These are phyloP conservation scores for Colletotrichum chrysophilum DNA, from an alignment of 2,329 filamentous ascomycete species.

Conservation along the genomic window DNA sequence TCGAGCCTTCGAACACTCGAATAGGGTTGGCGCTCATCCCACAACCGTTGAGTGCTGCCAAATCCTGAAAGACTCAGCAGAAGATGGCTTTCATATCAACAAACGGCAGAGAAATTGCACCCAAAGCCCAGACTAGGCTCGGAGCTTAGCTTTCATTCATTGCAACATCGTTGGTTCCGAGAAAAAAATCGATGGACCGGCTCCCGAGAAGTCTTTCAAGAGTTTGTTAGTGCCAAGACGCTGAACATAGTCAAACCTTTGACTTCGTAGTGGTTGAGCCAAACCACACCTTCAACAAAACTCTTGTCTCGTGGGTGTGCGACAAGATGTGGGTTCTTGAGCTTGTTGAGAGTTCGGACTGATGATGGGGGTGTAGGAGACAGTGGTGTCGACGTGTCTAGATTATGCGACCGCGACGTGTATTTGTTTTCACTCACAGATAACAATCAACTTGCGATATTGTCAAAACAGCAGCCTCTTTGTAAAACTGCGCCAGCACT, in stretches of 20 bases:
- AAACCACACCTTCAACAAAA: background rate
- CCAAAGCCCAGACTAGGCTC: fast-evolving
- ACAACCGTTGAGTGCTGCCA: background rate
- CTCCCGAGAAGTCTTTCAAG: background rate
- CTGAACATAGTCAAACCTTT: background rate
- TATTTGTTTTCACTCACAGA: background rate
- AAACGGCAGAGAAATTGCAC: fast-evolving
- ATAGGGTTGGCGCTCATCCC: background rate
- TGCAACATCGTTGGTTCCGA: background rate
- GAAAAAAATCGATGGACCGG: fast-evolving
- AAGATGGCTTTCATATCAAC: fast-evolving
- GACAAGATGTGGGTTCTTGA: background rate
- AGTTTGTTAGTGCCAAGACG: background rate
- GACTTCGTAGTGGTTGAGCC: background rate
- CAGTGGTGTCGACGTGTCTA: background rate
- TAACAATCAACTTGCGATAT: background rate
- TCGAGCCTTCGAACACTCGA: background rate
- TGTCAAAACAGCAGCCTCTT: background rate
- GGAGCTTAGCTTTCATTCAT: fast-evolving
- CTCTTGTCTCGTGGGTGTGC: background rate
- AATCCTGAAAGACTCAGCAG: fast-evolving
- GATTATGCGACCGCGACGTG: background rate
- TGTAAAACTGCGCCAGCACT: background rate
- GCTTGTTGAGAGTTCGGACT: background rate
- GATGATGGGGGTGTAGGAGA: background rate